Base-by-base conservation (phyloP, 768 basidiomycete species). In the Cystobasidium ongulense region DNA sequence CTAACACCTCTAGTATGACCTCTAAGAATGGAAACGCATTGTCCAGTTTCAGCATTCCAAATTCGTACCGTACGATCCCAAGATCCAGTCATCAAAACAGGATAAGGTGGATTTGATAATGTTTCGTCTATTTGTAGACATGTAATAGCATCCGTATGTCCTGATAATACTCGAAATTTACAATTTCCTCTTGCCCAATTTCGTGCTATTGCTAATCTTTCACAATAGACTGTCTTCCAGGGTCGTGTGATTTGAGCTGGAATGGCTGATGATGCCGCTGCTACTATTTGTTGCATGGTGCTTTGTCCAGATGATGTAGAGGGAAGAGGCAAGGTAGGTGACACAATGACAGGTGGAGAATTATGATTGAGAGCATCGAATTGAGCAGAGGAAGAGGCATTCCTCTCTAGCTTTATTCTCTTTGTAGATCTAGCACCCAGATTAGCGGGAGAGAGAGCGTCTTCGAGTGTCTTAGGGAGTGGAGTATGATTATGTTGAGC, bases 141-240 rank as follows among this genome's bases (percentile, higher is more conserved):
- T 90, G 97, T 94, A 78, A 99, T 87, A 75, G 93, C 91, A 78
- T 98, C 91, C 7, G 91, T 89, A 82, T 99, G 96, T 5, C 96
- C 96, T 77, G 89, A 88, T 70, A 98, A 84, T 0, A 88, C 90
- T 59, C 89, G 89, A 41, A 89, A 89, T 4, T 85, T 88, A 81
- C 88, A 95, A 36, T 91, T 87, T 11, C 95, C 95, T 54, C 91
- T 88, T 23, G 95, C 87, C 96, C 96, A 99, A 81, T 99, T 99
- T 61, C 93, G 87, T 82, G 97, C 96, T 53, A 99, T 87, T 23
- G 89, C 88, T 81, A 98, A 87, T n/a, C 96, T 89, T 81, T 99
- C 96, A 80, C 90, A 91, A 81, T 98, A 99, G 23, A 99, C 95
- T 76, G 90, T 88, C 81, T 99, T 99, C 96, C 96, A 99, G 0